A percentile compares a stretch with the other conserved stretches of the same genome.
These are phyloP conservation scores for Penicillium dipodomyicola DNA, from an alignment of 495 filamentous ascomycete species.

Conservation along the genomic window DNA sequence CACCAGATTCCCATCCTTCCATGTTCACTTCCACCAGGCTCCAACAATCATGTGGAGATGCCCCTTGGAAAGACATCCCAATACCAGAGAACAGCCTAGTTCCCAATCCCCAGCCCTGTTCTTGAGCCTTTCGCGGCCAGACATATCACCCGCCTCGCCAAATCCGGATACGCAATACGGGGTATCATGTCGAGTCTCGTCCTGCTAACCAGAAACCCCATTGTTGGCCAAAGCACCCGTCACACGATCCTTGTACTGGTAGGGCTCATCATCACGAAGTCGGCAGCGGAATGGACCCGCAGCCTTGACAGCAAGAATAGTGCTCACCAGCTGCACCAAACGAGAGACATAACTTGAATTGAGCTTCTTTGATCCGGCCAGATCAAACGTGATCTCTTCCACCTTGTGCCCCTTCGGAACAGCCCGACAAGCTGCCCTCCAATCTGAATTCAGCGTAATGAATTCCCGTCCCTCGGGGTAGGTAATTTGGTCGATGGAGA, in stretches of 20 bases:
- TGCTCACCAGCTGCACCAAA: neutral
- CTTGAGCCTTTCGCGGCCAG: neutral
- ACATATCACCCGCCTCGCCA: neutral
- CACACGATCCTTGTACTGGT: neutral
- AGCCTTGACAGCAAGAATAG: neutral
- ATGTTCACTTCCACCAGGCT: too few relatives aligned
- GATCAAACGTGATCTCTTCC: neutral
- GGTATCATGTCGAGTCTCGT: neutral
- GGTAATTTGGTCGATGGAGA: neutral
- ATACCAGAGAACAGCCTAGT: neutral
- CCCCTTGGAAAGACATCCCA: neutral
- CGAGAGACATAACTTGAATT: neutral
- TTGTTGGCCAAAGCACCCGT: neutral
- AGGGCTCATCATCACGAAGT: neutral
- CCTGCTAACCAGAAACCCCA: neutral
- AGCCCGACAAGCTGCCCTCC: slow-evolving; percentile 1
- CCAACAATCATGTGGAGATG: too few relatives aligned
- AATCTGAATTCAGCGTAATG: neutral
- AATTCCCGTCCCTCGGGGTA: neutral
- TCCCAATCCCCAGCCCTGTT: neutral
- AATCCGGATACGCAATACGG: neutral
- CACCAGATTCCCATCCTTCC: too few relatives aligned
- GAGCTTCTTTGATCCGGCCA: neutral
- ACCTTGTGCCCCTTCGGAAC: neutral
- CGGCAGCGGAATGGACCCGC: neutral